Evolutionary conservation across 495 filamentous ascomycete species (phyloP).

Genomic region (Penicillium pancosmium): DNA sequence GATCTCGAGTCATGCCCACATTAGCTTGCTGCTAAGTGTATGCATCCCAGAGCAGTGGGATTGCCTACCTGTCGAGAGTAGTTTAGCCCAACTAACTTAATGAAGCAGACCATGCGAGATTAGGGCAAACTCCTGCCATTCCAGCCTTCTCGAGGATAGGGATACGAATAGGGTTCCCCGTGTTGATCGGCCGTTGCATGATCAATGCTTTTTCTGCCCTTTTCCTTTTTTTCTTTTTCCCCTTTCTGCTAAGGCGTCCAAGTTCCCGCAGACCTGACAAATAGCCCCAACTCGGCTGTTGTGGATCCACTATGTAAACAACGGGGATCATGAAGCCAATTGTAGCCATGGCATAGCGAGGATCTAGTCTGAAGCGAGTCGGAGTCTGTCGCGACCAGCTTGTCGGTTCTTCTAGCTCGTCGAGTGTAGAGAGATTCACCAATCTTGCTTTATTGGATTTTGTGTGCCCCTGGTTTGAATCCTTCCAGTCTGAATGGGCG

Average conservation of each 20-base stretch:
- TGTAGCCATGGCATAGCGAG: neutral
- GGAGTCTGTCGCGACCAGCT: neutral
- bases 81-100: neutral
- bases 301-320: neutral
- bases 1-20: slow-evolving; percentile 1
- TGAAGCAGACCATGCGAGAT: slow-evolving; percentile 3
- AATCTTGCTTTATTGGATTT: too few species aligned
- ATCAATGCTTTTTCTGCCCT: neutral
- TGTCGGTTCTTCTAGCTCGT: neutral
- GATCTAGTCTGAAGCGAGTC: neutral
- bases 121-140: neutral
- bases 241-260: neutral
- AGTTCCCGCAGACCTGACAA: too few species aligned
- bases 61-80: neutral
- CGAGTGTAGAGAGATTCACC: too few species aligned
- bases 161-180: neutral
- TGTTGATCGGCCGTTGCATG: neutral
- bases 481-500: too few species aligned
- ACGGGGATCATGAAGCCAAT: slow-evolving; percentile 4
- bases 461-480: too few species aligned
- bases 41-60: neutral
- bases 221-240: neutral
- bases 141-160: neutral
- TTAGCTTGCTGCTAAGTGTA: neutral
- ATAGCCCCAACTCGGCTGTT: too few species aligned